Base-by-base conservation (phyloP, 2,329 filamentous ascomycete species). In the Colletotrichum abscissum region DNA sequence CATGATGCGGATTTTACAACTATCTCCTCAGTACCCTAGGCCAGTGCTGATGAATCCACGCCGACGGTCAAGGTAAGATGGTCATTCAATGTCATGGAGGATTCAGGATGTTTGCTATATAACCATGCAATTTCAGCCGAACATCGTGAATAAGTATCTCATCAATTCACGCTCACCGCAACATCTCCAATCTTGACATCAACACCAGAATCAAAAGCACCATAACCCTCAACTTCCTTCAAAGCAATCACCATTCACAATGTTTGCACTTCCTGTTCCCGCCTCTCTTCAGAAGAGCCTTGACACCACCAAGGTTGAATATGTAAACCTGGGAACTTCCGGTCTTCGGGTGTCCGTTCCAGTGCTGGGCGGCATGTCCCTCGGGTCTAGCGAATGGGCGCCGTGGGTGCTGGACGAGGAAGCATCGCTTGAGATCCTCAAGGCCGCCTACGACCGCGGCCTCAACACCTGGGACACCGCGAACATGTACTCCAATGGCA, bases 401-500 rank as follows among this genome's bases (percentile, higher is more conserved):
- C 35, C 65, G 1, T 75, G 72, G 72, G 65, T 75, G 1, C 60
- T 67, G 2, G 56, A 58, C 6, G 72, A 75, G 24, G 65, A 69
- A 12, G 68, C 63, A 7, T 70, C 67, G 8, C 28, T 69, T 7
- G 72, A 67, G 26, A 60, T 75, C 16, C 69, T 75, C 24, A 75
- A 75, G 28, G 69, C 66, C 19, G 74, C 74, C 14, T 75, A 72
- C 24, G 72, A 75, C 26, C 62, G 74, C 6, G 74, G 74, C 30
- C 74, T 75, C 58, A 75, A 72, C 56, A 75, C 74, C 8, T 84
- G 81, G 81, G 83, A 87, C 69, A 87, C 86, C 55, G 88, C 89
- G 19, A 87, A 91, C 75, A 84, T 86, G 49, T 91, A 91, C 81
- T 89, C 86, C 22, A 90, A 93, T 78, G 92, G 92, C 26, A 78